Base-by-base conservation (phyloP, 2,329 filamentous ascomycete genomes). In the Incumbomyces delicatus region DNA sequence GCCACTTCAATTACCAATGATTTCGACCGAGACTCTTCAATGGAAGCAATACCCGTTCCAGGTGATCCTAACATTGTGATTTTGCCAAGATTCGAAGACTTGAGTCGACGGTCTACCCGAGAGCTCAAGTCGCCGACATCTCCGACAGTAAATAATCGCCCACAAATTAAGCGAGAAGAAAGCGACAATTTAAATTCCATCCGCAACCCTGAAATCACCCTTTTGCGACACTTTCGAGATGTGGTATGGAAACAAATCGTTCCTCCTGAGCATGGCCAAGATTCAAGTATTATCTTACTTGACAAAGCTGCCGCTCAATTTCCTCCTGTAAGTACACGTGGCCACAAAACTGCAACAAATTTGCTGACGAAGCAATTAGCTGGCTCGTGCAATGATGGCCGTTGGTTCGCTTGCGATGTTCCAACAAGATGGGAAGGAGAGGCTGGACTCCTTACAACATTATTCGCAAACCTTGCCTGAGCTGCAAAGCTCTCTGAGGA, bases 301-400 rank as follows among this genome's bases (percentile, higher is more conserved):
- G 70, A 73, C 52, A 54, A 60, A 17, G 65, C 76, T 57, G 72
- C 74, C 27, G 61, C 60, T 30, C 65, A 57, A 17, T 78, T 76
- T 54, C 68, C 67, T 55, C 74, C 74, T 29, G 73, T 76, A 61
- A 58, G 71, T 67, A 29, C 3, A 2, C 22, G 8, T 27, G 5
- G 22, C 22, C 4, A 27, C 8, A 27, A 4, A 5, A 5, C 22
- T 4, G 8, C 22, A 27, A 27, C 22, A 27, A 27, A 5, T 4
- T 27, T 27, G 22, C 22, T 27, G 22, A 27, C 8, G 22, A 27
- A 5, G 22, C n/a, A 41, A 44, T 37, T 46, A 76, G 74, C 66
- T 78, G 45, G 71, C 73, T 41, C 72, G 78, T 56, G 74, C 76
- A 6, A 76, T 79, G 52, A 75, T 76, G 64, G 75, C 75, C 3